These are phyloP conservation scores for Phylloporus arenicola DNA, from an alignment of 768 basidiomycete species.

Conservation along the genomic window DNA sequence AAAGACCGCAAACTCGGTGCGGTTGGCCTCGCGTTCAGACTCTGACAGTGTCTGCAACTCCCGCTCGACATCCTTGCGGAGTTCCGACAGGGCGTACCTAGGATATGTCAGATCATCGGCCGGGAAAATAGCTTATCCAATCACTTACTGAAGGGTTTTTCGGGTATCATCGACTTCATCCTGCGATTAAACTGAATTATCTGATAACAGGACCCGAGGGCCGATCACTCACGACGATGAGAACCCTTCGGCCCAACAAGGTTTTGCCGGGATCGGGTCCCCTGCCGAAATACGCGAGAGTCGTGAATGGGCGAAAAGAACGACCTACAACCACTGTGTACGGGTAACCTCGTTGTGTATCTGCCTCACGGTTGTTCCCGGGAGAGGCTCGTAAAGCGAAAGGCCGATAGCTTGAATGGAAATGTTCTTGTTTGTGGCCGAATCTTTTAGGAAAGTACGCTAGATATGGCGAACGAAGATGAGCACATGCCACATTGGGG, in stretches of 20 bases:
- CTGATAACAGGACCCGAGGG: slow-evolving; percentile 9
- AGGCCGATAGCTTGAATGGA: slow-evolving; percentile 96
- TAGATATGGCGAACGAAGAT: slow-evolving; percentile 22
- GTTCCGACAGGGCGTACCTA: slow-evolving; percentile 87
- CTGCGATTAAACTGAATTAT: slow-evolving; percentile 32
- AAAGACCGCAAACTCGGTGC: slow-evolving; percentile 86
- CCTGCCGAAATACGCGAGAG: slow-evolving; percentile 29
- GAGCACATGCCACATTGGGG: not conserved
- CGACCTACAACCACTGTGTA: slow-evolving; percentile 90
- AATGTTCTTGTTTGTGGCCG: slow-evolving; percentile 66
- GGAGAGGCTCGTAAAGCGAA: slow-evolving; percentile 88
- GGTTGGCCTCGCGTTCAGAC: slow-evolving; percentile 63
- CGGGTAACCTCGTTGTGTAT: slow-evolving; percentile 83
- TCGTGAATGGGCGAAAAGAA: slow-evolving; percentile 1
- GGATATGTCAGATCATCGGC: slow-evolving; percentile 1
- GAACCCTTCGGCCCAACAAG: slow-evolving; percentile 71
- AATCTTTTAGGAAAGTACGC: slow-evolving; percentile 81
- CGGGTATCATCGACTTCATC: slow-evolving; percentile 88
- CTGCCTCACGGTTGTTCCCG: slow-evolving; percentile 65
- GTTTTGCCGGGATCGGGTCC: slow-evolving; percentile 62
- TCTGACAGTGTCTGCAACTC: slow-evolving; percentile 64
- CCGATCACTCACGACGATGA: slow-evolving; percentile 66
- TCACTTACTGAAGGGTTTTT: slow-evolving; percentile 83
- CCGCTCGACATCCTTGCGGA: slow-evolving; percentile 80
- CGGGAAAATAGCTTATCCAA: not conserved